Base-by-base conservation (phyloP, 768 basidiomycete species). In the Chiua virens region DNA sequence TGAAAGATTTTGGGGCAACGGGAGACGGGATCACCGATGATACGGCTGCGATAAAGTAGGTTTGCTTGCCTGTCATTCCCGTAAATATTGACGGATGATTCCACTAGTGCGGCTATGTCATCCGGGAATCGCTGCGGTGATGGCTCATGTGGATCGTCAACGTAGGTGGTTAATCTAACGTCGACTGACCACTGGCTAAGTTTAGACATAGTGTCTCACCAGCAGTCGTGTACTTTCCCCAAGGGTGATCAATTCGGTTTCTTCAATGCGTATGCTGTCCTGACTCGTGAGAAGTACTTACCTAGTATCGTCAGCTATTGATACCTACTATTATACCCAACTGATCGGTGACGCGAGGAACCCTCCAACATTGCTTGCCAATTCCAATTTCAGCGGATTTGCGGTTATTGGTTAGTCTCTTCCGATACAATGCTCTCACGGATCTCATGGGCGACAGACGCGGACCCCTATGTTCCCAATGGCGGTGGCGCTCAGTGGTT, bases 221-320 rank as follows among this genome's bases (percentile, higher is more conserved):
- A 1, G 88, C 85, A 10, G 58, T 88, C 15, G 79, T 89, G 30
- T 89, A 78, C 68, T 87, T 89, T 68, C 88, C 88, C 4, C 59
- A 66, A 52, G 87, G 86, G 85, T 82, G 60, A 37, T 41, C 10
- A 18, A 15, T 34, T 22, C 28, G 5, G 8, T 21, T 18, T 23
- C 17, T 37, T 8, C 8, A n/a, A 20, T 18, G 8, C n/a, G 23
- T 7, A 3, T 13, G 8, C 8, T 28, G 32, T 49, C 42, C 30
- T 52, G 36, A 42, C 38, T n/a, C 42, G 11, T 22, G 34, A 11
- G 46, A 32, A 70, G 69, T 42, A 61, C 52, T 22, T 71, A 72
- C 41, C 51, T 66, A 13, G 59, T 68, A 21, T 67, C 65, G 6
- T 54, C 58, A 4, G 56, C 65, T 20, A 61, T 70, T 41, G 52